A percentile compares a stretch with the other conserved stretches of the same genome.
Evolutionary conservation across 139 green algal species (phyloP).

Genomic region (Chlamydomonas sphaeroides): DNA sequence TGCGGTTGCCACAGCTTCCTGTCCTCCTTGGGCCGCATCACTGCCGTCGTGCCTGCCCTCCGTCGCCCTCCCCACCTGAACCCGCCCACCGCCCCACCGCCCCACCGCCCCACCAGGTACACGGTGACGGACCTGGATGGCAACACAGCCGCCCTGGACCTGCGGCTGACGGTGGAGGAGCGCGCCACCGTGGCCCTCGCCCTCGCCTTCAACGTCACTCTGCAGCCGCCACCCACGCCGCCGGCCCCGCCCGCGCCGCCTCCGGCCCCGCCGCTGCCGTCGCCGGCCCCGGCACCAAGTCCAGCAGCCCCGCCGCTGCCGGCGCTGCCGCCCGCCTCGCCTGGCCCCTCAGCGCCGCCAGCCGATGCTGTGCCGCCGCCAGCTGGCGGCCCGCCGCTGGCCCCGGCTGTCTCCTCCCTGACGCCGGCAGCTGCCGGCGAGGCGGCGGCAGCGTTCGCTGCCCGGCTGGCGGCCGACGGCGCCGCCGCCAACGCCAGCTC

Average conservation of each 20-base stretch:
- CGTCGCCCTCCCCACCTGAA: too few relatives aligned
- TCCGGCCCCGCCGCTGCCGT: background rate
- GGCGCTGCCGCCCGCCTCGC: too few relatives aligned
- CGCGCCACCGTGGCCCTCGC: background rate
- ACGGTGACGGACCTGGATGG: background rate
- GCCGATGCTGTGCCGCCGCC: too few relatives aligned
- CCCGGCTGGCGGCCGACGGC: background rate
- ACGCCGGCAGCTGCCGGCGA: background rate
- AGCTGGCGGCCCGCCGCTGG: too few relatives aligned
- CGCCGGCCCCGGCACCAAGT: too few relatives aligned
- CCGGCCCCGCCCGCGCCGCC: background rate
- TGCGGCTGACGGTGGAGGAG: constrained; percentile 18
- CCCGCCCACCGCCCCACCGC: too few relatives aligned
- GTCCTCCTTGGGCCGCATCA: too few relatives aligned
- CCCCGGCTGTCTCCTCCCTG: too few relatives aligned
- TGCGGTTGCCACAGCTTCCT: too few relatives aligned
- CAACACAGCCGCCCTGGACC: constrained; percentile 1
- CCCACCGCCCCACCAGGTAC: too few relatives aligned
- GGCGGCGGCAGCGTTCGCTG: background rate
- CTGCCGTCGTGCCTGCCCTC: too few relatives aligned
- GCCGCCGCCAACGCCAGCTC: background rate
- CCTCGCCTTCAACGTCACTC: background rate
- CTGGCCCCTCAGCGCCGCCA: background rate
- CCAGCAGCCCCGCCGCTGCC: background rate
- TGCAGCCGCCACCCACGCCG: background rate